Base-by-base conservation (phyloP, 2,329 filamentous ascomycete genomes). In the Aspergillus uvarum region DNA sequence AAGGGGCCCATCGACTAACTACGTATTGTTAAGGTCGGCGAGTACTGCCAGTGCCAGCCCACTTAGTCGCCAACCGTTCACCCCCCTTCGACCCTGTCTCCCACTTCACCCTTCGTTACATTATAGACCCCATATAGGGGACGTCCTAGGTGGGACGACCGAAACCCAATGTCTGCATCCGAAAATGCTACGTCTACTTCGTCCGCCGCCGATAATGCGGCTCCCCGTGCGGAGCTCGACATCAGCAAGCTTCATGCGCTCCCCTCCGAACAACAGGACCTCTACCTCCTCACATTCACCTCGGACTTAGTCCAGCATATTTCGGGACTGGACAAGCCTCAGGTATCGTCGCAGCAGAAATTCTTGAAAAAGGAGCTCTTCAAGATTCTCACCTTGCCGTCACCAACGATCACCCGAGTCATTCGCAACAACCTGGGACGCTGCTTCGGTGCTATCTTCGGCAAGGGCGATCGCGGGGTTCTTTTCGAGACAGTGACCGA, bases 401-500 rank as follows among this genome's bases (percentile, higher is more conserved):
- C 91, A 47, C 94, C 94, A 58, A 85, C 90, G 51, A 92, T 94
- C 42, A 94, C 92, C 47, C 86, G 95, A 73, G 90, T 96, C 47
- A 89, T 97, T 72, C 87, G 95, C 68, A 95, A 94, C 78, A 96
- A 94, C 73, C 76, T 98, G 38, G 94, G 92, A 51, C 86, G 87
- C 75, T 94, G 92, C 68, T 89, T 97, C 66, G 89, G 89, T 47
- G 88, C 89, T 69, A 87, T 98, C 60, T 90, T 99, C 65, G 84
- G 83, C 16, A 89, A 90, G 64, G 95, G 95, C 12, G 94, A 97
- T 77, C 85, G 94, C 65, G 96, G 96, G 73, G 83, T 96, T 54
- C 84, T 99, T 2, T 97, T 96, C 72, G 95, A 99, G 76, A 96
- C 92, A 0, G 90, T 98, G 72, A 96, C 95, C 70, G 94, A 98